Conservation (phyloP, 2,329 filamentous ascomycete genomes). For the Verruconis gallopava region DNA sequence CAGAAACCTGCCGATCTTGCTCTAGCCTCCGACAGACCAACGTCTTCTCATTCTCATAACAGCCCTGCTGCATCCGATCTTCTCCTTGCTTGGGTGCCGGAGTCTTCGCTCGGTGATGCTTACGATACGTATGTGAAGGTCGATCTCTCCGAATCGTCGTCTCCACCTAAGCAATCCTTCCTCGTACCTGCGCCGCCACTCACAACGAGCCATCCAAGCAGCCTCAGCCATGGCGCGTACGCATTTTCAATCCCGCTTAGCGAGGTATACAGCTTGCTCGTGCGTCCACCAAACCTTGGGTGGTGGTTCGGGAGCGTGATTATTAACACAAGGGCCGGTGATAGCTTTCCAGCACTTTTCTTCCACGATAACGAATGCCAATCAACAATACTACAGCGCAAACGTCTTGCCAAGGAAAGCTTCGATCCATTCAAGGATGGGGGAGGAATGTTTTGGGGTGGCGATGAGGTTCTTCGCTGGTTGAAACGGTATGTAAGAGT, state of each 20-base stretch:
- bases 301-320: constrained; percentile 98
- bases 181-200: constrained; percentile 87
- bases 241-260: constrained; percentile 84
- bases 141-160: constrained; percentile 69
- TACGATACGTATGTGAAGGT: constrained; percentile 91
- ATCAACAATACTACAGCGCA: constrained; percentile 87
- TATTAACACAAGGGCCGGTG: constrained; percentile 80
- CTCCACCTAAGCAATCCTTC: constrained; percentile 72
- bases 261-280: constrained; percentile 79
- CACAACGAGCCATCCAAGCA: constrained; percentile 58
- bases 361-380: constrained; percentile 97
- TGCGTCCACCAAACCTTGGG: constrained; percentile 82
- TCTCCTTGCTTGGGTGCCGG: constrained; percentile 85
- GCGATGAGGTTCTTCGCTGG: constrained; percentile 90
- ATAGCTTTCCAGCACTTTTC: constrained; percentile 90
- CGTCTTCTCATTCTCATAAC: constrained; percentile 30
- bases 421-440: constrained; percentile 83
- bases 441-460: constrained; percentile 92
- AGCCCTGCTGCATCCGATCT: constrained; percentile 50
- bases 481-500: constrained; percentile 70
- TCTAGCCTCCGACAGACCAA: constrained; percentile 17
- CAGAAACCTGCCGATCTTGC: constrained; percentile 45
- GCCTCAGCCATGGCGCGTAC: constrained; percentile 66
- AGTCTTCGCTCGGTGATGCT: constrained; percentile 64
- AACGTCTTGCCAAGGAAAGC: constrained; percentile 65